Evolutionary conservation across 2,329 filamentous ascomycete species (phyloP).

Genomic region (Chaetomium globosum): DNA sequence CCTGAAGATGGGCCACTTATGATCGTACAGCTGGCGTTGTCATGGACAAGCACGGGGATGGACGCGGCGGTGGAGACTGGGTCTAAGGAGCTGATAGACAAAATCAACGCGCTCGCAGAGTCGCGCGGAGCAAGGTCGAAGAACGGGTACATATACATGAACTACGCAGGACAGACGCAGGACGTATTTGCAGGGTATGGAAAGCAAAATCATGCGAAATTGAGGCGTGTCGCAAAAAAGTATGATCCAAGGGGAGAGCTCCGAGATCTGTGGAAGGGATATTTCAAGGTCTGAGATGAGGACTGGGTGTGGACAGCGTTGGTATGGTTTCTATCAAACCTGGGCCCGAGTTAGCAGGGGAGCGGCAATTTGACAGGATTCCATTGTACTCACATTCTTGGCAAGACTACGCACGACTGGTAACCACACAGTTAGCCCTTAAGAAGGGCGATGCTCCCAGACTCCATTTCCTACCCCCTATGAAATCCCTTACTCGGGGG

Average conservation of each 20-base stretch:
- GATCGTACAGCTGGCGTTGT: slow-evolving; percentile 40
- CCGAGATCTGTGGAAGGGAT: slow-evolving; percentile 35
- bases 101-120: slow-evolving; percentile 38
- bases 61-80: slow-evolving; percentile 40
- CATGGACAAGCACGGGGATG: slow-evolving; percentile 37
- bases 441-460: no score
- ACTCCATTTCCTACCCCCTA: no score
- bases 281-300: slow-evolving; percentile 30
- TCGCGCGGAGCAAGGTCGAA: slow-evolving; percentile 36
- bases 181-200: slow-evolving; percentile 47
- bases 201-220: slow-evolving; percentile 38
- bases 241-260: slow-evolving; percentile 40
- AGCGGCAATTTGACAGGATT: background rate
- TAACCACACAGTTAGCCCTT: no score
- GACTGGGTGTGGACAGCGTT: background rate
- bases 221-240: slow-evolving; percentile 35
- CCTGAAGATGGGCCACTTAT: slow-evolving; percentile 42
- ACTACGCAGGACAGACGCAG: slow-evolving; percentile 44
- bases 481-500: no score
- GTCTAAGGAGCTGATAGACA: slow-evolving; percentile 31
- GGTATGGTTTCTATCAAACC: background rate
- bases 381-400: background rate
- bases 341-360: background rate
- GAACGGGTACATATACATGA: slow-evolving; percentile 43
- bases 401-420: background rate